Conservation (phyloP, 495 filamentous ascomycete genomes). For the Aspergillus asperescens region DNA sequence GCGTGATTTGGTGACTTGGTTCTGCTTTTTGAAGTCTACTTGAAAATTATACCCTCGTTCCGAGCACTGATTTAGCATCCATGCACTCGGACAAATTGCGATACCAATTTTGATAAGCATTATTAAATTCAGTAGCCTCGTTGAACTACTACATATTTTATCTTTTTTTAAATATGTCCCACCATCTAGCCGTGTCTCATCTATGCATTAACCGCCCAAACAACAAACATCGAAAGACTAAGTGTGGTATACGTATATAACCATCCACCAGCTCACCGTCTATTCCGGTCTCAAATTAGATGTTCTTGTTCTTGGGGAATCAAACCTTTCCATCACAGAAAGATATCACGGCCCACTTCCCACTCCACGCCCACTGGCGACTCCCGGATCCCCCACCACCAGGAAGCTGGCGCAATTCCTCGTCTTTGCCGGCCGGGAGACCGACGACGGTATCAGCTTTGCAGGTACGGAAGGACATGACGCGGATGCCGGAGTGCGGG, state of each 20-base stretch:
- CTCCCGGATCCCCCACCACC: constrained; percentile 62
- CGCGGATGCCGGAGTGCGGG: constrained; percentile 69
- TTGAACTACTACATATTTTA: no score
- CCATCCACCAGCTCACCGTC: neutral
- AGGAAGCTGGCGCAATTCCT: constrained; percentile 62
- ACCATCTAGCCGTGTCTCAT: neutral
- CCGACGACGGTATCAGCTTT: constrained; percentile 96
- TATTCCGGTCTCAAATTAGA: neutral
- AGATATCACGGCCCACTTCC: constrained; percentile 93
- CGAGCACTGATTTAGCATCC: neutral
- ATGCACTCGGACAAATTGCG: neutral
- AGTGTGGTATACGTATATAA: neutral
- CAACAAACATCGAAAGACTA: neutral
- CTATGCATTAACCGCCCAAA: neutral
- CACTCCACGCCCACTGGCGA: constrained; percentile 94
- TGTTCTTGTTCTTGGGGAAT: neutral
- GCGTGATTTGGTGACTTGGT: neutral
- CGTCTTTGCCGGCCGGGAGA: constrained; percentile 72
- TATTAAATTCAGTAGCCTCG: no score
- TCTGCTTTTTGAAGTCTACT: neutral
- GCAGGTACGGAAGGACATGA: constrained; percentile 83
- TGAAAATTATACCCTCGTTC: no score
- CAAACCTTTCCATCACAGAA: constrained; percentile 67
- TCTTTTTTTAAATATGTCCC: neutral
- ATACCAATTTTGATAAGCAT: neutral